Conservation (phyloP, 139 green algal genomes). For the Chlorella vulgaris region DNA sequence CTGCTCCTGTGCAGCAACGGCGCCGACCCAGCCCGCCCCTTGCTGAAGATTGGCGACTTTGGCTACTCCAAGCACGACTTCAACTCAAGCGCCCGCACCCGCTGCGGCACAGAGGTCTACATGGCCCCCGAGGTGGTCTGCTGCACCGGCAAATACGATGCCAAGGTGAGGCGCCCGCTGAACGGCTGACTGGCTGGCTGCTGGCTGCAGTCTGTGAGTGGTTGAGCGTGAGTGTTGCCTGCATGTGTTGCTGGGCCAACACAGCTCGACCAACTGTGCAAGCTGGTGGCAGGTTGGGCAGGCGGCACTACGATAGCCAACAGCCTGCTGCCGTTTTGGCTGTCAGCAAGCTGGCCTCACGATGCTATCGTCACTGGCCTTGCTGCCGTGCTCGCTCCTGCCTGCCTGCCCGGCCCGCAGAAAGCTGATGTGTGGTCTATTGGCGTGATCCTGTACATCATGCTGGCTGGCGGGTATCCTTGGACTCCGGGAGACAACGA, state of each 20-base stretch:
- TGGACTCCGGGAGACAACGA: constrained; percentile 60
- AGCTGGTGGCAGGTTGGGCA: no score
- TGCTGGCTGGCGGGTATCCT: constrained; percentile 87
- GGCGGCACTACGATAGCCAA: no score
- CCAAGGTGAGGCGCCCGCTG: constrained; percentile 31
- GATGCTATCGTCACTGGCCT: no score
- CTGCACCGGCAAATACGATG: constrained; percentile 53
- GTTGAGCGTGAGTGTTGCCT: no score
- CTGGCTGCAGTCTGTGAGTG: no score
- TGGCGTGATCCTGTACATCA: constrained; percentile 79
- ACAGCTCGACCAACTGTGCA: no score
- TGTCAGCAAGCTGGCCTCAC: no score
- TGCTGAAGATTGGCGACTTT: constrained; percentile 74
- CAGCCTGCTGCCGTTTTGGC: no score
- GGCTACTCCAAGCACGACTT: constrained; percentile 70
- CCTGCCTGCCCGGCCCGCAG: not conserved
- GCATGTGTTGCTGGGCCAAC: no score
- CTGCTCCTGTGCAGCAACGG: constrained; percentile 52
- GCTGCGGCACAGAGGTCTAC: constrained; percentile 74
- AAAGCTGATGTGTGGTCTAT: constrained; percentile 77
- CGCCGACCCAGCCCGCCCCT: constrained; percentile 16
- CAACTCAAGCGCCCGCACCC: constrained; percentile 51
- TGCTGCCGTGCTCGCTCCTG: no score
- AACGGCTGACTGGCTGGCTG: no score
- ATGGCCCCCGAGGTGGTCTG: constrained; percentile 79